These are phyloP conservation scores for Saxophila tyrrhenica DNA, from an alignment of 495 filamentous ascomycete genomes.

Conservation along the genomic window DNA sequence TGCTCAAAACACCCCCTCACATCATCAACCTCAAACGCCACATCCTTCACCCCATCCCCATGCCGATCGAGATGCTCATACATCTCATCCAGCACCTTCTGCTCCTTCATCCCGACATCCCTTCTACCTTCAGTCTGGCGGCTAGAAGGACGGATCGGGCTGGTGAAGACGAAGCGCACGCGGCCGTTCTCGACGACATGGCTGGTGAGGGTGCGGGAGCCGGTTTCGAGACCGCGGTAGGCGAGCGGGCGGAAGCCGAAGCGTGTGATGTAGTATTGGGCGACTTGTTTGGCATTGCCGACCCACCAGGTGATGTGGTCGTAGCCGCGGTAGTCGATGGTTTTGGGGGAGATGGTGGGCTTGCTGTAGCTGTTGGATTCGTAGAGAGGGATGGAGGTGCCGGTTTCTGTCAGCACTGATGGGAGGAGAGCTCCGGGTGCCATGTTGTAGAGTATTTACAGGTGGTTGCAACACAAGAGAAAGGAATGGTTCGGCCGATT, in stretches of 20 bases:
- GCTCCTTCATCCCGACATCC: constrained; percentile 36
- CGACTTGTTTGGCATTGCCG: constrained; percentile 89
- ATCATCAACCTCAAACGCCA: constrained; percentile 73
- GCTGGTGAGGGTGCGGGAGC: constrained; percentile 59
- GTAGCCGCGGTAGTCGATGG: constrained; percentile 59
- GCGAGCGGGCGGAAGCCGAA: constrained; percentile 74
- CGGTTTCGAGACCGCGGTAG: constrained; percentile 79
- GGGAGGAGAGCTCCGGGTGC: constrained; percentile 34
- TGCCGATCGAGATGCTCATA: constrained; percentile 66
- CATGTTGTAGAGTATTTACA: no score
- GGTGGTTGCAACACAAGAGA: no score
- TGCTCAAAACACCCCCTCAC: constrained; percentile 60
- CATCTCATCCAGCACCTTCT: constrained; percentile 51
- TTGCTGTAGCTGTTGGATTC: constrained; percentile 29
- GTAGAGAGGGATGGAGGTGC: constrained; percentile 27
- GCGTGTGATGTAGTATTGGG: constrained; percentile 70
- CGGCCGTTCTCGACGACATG: constrained; percentile 70
- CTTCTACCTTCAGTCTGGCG: constrained; percentile 34
- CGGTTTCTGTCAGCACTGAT: constrained; percentile 48
- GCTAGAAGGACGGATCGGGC: constrained; percentile 57
- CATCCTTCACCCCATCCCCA: constrained; percentile 80
- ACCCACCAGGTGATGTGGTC: constrained; percentile 90
- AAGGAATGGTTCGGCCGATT: not conserved
- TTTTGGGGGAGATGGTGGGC: constrained; percentile 25
- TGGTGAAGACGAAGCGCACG: constrained; percentile 74